Percentiles rank a stretch among this genome's conserved stretches.
Conservation (phyloP, 495 filamentous ascomycete genomes). For the Podospora comata region DNA sequence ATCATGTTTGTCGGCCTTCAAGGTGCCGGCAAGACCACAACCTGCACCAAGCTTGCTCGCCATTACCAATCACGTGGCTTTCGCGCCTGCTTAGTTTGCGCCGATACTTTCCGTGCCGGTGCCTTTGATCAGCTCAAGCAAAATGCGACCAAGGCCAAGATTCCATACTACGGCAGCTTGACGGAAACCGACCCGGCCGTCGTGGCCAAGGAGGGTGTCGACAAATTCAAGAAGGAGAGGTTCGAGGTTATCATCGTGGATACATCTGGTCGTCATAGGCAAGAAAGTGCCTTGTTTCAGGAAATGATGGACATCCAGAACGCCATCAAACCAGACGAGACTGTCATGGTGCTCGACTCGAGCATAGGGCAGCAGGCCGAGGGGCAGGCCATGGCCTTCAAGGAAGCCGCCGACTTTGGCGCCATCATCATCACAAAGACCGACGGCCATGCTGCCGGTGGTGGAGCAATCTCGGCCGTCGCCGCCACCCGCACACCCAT, state of each 20-base stretch:
- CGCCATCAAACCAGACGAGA: conserved; percentile 91
- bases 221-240: conserved; percentile 97
- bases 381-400: conserved; percentile 92
- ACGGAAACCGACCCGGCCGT: conserved; percentile 94
- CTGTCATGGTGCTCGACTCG: conserved; percentile 95
- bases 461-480: conserved; percentile 97
- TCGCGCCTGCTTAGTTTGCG: conserved; percentile 91
- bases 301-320: conserved; percentile 97
- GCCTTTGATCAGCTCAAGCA: conserved; percentile 99
- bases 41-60: conserved; percentile 93
- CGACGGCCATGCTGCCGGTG: conserved; percentile 89
- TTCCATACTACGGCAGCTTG: conserved; percentile 94
- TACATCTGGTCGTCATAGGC: conserved; percentile 88
- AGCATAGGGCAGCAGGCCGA: conserved; percentile 96
- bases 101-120: conserved; percentile 96
- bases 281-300: conserved; percentile 91
- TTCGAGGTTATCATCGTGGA: conserved; percentile 99
- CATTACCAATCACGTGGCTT: conserved; percentile 95
- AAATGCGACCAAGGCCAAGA: conserved; percentile 97
- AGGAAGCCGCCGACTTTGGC: conserved; percentile 94
- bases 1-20: conserved; percentile 99
- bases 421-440: conserved; percentile 99
- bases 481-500: conserved; percentile 96
- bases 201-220: conserved; percentile 90
- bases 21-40: conserved; percentile 95